Conservation (phyloP, 306 rosid genomes). For the Pyrus communis region DNA sequence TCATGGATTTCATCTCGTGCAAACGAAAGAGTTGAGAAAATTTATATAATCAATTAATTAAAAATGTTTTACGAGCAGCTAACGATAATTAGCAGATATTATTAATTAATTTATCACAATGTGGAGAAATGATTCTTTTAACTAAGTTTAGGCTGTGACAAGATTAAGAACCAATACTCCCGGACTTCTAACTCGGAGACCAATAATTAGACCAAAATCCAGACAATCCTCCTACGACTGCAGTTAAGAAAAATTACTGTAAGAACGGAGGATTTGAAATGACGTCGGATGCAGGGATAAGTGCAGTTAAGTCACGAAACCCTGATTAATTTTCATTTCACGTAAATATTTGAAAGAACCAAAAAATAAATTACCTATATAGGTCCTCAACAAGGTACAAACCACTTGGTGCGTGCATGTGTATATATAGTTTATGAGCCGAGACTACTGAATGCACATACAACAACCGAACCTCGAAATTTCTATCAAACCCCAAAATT, state of each 20-base stretch:
- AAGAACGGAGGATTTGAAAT: no score
- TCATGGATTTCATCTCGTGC: neutral
- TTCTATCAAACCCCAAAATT: neutral
- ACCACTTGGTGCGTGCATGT: neutral
- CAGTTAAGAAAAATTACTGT: no score
- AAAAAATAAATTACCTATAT: neutral
- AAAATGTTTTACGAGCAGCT: neutral
- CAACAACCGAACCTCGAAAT: neutral
- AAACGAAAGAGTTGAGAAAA: neutral
- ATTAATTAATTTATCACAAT: no score
- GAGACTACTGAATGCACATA: neutral
- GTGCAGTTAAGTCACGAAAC: no score
- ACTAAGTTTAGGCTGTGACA: no score
- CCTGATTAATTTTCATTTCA: neutral
- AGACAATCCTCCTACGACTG: no score
- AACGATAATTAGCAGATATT: neutral
- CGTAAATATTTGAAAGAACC: neutral
- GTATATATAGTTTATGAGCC: neutral
- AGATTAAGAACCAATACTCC: no score
- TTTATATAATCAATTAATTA: no score
- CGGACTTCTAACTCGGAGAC: no score
- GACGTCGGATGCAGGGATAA: no score
- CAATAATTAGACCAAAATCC: no score
- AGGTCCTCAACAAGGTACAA: neutral
- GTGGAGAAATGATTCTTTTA: no score